A percentile compares a stretch with the other conserved stretches of the same genome.
Evolutionary conservation across 805 yeast species (phyloP).

Genomic region (Komagataella populi): DNA sequence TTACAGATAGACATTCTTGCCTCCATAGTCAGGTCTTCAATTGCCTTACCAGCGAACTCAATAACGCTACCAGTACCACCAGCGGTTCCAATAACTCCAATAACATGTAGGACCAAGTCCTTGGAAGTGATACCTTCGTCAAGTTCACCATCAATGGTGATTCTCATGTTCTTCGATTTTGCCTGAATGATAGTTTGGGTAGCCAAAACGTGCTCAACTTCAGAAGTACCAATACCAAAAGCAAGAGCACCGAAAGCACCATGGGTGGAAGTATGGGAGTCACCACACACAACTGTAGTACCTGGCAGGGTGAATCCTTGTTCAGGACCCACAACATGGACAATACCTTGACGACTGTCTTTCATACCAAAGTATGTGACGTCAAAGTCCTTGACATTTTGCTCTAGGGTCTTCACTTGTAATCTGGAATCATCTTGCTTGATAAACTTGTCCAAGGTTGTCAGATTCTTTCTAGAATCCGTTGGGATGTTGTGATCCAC

Average conservation of each 20-base stretch:
- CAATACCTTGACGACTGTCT: constrained; percentile 94
- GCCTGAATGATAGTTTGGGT: constrained; percentile 93
- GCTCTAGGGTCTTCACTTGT: constrained; percentile 86
- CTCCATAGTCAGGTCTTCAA: constrained; percentile 83
- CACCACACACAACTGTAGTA: constrained; percentile 98
- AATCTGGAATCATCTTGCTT: constrained; percentile 83
- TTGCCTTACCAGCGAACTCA: constrained; percentile 94
- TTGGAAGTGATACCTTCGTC: constrained; percentile 88
- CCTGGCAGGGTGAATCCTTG: constrained; percentile 98
- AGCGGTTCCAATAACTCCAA: constrained; percentile 96
- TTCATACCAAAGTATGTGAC: constrained; percentile 91
- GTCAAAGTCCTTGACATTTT: constrained; percentile 81
- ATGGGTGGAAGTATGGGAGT: constrained; percentile 96
- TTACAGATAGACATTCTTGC: constrained; percentile 99
- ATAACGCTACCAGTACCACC: constrained; percentile 98
- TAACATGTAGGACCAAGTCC: constrained; percentile 87
- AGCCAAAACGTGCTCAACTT: constrained; percentile 97
- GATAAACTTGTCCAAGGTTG: constrained; percentile 66
- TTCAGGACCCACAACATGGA: constrained; percentile 97
- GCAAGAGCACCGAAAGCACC: constrained; percentile 98
- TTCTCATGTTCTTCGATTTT: constrained; percentile 92
- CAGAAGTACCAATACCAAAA: constrained; percentile 98
- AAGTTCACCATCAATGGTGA: constrained; percentile 72
- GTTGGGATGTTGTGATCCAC: constrained; percentile 98
- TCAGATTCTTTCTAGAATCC: constrained; percentile 65